Evolutionary conservation across 2,329 filamentous ascomycete genomes (phyloP), one percentile per base, ranked within the genome.

Genomic region (Claviceps maximensis): DNA sequence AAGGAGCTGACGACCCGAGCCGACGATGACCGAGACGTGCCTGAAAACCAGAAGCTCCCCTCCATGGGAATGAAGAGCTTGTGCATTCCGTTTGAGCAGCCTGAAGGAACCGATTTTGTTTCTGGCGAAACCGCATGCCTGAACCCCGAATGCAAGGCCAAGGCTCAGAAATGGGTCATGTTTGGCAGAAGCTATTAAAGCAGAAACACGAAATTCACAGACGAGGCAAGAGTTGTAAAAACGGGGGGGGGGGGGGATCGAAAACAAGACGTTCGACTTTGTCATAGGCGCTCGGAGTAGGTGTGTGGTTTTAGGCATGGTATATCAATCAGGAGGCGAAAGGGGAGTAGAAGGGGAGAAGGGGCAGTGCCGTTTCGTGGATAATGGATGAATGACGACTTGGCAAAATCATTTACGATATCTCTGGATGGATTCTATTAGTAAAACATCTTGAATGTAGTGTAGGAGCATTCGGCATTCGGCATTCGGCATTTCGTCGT

Each of bases 1-100:
- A 97, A 97, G 80, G 89, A 94, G 53, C 77, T 90, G 66, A 95
- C 88, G 57, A 88, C 86, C 45, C 84, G 86, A 58, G 86, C 83
- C 61, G 83, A 83, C 54, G 76, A 82, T 52, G 80, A 75, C 61
- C 69, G 74, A 52, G 69, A 71, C 50, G 67, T 73, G 36, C 74
- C 77, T 49, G 77, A 79, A 57, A 71, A 73, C 59, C 74, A 78
- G 59, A 75, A 74, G 63, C 69, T 72, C 19, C 77, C 78, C 27
- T 74, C 73, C 50, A 82, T 82, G 79, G 79, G 79, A 62, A 82
- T 74, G 86, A 87, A 74, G 82, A 83, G 68, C 69, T 80, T 71
- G 69, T 91, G 75, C 82, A 94, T 78, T 58, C 72, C 72, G 49
- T 91, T 90, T 60, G 86, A 93, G 57, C 89, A 95, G 80, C 90